Conservation (phyloP, 176 grass and related monocot species). For the Avena atlantica region DNA sequence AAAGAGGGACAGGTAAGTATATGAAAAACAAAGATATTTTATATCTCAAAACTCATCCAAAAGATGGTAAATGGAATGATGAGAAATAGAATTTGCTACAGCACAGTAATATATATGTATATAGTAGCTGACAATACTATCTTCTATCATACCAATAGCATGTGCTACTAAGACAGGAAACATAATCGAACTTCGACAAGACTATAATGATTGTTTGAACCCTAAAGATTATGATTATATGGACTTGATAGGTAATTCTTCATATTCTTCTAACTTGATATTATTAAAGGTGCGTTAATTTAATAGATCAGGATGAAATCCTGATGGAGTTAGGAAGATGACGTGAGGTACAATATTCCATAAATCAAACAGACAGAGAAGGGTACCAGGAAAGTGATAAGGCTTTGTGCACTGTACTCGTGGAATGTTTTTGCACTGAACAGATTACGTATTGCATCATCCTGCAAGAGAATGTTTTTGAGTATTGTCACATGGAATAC, state of each 20-base stretch:
- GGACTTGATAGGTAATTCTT: background rate
- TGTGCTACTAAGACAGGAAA: background rate
- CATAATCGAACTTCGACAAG: background rate
- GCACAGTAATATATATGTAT: background rate
- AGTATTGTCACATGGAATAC: slow-evolving; percentile 41
- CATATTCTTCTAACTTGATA: background rate
- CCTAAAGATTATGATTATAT: slow-evolving; percentile 18
- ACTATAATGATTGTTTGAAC: background rate
- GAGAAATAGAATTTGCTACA: slow-evolving; percentile 17
- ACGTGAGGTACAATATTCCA: background rate
- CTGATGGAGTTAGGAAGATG: background rate
- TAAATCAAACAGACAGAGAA: slow-evolving; percentile 20
- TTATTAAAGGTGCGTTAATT: slow-evolving; percentile 33
- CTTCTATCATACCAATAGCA: slow-evolving; percentile 25
- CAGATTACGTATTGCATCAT: slow-evolving; percentile 98
- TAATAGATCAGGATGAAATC: slow-evolving; percentile 32
- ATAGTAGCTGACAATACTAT: background rate
- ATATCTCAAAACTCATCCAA: slow-evolving; percentile 24
- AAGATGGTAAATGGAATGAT: slow-evolving; percentile 10
- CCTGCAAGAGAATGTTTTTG: slow-evolving; percentile 56
- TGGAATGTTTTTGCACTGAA: slow-evolving; percentile 99
- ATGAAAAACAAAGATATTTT: background rate
- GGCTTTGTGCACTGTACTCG: slow-evolving; percentile 97
- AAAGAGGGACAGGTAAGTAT: slow-evolving; percentile 20
- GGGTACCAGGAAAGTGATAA: slow-evolving; percentile 93